Base-by-base conservation (phyloP, 768 basidiomycete species). In the Boletus patriciae region DNA sequence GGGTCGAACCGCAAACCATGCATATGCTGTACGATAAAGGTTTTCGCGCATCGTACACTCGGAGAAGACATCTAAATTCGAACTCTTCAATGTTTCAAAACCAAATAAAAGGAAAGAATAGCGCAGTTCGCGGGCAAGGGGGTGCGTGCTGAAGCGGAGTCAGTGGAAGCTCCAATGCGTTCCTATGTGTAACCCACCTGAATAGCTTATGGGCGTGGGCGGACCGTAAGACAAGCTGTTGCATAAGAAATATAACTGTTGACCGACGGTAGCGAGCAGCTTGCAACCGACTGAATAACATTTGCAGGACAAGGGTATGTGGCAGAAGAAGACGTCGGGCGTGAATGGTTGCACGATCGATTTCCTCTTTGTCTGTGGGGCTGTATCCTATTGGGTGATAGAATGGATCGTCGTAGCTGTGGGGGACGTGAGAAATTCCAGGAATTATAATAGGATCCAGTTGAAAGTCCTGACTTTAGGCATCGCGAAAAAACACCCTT, bases 101-200 rank as follows among this genome's bases (percentile, higher is more conserved):
- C 92, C 96, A 67, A 99, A 96, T 4, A 95, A 76, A 18, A 98
- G 78, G 69, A 99, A 86, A 1, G 92, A 88, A 69, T 96, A 96
- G 16, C 94, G 84, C 1, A 87, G 80, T 76, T 98, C 94, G 41
- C 95, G 85, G 29, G 96, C 89, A 34, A 98, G 79, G 0, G 95
- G 84, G 70, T 98, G 95, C 0, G 92, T 95, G 60, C 96, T 98
- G 63, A 21, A 48, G 48, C 12, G 23, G 37, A 47, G 45, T 62
- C 1, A 51, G 21, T 43, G 10, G 6, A 52, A 21, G 8, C 29
- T 40, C 12, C 12, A n/a, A 46, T 40, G 12, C 9, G 6, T 31
- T 33, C 16, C 18, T 11, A 33, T 31, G 36, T 6, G 21, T 27
- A 29, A 55, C 76, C 46, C 58, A 93, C 96, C 94, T 97, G 72